Evolutionary conservation across 1,284 basidiomycete species (phyloP).

Genomic region (Grifola frondosa): DNA sequence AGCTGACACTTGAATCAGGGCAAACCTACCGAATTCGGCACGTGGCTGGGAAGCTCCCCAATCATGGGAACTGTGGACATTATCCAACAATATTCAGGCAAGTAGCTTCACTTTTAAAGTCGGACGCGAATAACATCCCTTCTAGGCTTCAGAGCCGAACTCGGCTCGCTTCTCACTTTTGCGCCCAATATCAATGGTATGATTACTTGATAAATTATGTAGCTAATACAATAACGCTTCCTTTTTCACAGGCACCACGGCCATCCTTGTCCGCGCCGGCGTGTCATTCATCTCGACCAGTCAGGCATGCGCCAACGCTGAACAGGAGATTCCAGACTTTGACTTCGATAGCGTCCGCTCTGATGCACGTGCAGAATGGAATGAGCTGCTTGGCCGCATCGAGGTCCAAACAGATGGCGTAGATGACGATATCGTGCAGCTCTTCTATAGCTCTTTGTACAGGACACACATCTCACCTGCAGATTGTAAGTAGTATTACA

Average conservation of each 20-base stretch:
- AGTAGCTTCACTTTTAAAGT: neutral
- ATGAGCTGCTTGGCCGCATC: conserved; percentile 53
- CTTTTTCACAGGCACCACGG: conserved; percentile 29
- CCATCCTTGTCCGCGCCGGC: conserved; percentile 55
- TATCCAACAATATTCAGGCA: conserved; percentile 48
- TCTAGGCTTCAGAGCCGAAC: conserved; percentile 37
- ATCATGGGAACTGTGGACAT: conserved; percentile 45
- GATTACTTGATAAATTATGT: neutral
- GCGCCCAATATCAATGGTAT: conserved; percentile 34
- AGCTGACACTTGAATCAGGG: conserved; percentile 12
- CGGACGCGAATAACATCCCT: neutral
- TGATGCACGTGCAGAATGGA: conserved; percentile 52
- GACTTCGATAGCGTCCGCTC: conserved; percentile 49
- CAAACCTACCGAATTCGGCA: conserved; percentile 48
- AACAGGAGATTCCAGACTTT: conserved; percentile 57
- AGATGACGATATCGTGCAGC: conserved; percentile 43
- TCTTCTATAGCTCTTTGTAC: conserved; percentile 67
- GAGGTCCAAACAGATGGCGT: conserved; percentile 53
- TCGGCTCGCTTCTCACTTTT: conserved; percentile 56
- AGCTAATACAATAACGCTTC: neutral
- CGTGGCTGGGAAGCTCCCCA: conserved; percentile 52
- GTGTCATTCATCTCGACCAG: conserved; percentile 59
- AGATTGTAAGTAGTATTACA: conserved; percentile 46
- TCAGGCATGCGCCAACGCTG: conserved; percentile 60
- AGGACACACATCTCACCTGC: conserved; percentile 66